These are phyloP conservation scores for Trichosporon inkin DNA, from an alignment of 1,284 basidiomycete genomes.

Conservation along the genomic window DNA sequence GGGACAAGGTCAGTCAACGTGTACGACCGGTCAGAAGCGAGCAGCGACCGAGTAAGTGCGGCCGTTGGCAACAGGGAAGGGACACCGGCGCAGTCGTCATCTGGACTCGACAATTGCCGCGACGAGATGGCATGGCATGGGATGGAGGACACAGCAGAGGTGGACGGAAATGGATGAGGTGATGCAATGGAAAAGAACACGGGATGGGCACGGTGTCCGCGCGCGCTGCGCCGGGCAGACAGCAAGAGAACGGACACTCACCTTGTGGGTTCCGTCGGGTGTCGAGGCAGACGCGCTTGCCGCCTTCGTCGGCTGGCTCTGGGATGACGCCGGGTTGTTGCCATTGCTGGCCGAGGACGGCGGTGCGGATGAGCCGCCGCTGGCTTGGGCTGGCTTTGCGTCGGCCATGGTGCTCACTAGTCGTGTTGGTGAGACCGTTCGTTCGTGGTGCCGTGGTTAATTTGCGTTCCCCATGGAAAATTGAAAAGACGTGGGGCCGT, in stretches of 20 bases:
- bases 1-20: background rate
- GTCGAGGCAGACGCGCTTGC: conserved; percentile 2
- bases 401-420: conserved; percentile 1
- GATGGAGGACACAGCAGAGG: no score
- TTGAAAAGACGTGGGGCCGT: no score
- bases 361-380: conserved; percentile 1
- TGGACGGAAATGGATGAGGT: no score
- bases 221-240: no score
- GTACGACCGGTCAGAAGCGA: background rate
- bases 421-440: background rate
- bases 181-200: no score
- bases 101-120: no score
- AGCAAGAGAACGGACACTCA: background rate
- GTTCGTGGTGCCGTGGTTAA: background rate
- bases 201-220: no score
- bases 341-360: background rate
- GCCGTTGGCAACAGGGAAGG: background rate
- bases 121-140: no score
- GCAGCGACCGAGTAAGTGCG: background rate
- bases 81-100: background rate
- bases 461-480: no score
- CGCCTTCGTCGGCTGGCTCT: background rate
- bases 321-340: background rate
- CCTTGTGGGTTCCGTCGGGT: conserved; percentile 2
- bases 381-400: background rate